Evolutionary conservation across 192 early-diverging fungal species (phyloP).

Genomic region (Dissophora ornata): DNA sequence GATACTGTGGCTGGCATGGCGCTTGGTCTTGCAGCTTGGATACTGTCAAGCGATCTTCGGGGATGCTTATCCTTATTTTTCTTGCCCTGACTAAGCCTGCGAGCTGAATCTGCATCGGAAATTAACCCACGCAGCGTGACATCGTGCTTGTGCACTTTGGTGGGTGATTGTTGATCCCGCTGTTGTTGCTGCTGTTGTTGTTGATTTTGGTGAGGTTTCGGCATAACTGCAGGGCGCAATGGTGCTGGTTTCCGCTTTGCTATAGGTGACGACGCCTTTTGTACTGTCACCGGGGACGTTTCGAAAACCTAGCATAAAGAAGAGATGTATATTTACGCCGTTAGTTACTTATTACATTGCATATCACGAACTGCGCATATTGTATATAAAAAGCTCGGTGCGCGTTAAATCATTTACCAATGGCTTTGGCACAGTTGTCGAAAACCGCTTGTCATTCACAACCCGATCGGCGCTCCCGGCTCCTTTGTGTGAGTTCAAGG

Average conservation of each 20-base stretch:
- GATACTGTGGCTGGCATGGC: conserved; percentile 12
- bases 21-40: too few species aligned
- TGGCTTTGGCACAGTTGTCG: conserved; percentile 15
- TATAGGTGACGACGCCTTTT: background rate
- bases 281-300: conserved; percentile 1
- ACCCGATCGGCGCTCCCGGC: background rate
- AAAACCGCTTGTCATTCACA: background rate
- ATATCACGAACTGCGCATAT: too few species aligned
- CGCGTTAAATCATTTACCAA: conserved; percentile 27
- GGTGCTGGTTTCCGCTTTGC: conserved; percentile 4
- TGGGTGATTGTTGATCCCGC: background rate
- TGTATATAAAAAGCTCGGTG: too few species aligned
- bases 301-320: conserved; percentile 4
- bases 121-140: conserved; percentile 18
- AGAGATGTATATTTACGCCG: too few species aligned
- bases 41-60: background rate
- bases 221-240: conserved; percentile 11
- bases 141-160: background rate
- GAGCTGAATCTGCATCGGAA: conserved; percentile 29
- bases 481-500: conserved; percentile 27
- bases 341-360: too few species aligned
- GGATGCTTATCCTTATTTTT: background rate
- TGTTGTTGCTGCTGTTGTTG: background rate
- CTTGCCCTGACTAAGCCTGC: conserved; percentile 22
- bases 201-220: background rate